Conservation (phyloP, 352 stramenopile species). For the Phytophthora capsici region DNA sequence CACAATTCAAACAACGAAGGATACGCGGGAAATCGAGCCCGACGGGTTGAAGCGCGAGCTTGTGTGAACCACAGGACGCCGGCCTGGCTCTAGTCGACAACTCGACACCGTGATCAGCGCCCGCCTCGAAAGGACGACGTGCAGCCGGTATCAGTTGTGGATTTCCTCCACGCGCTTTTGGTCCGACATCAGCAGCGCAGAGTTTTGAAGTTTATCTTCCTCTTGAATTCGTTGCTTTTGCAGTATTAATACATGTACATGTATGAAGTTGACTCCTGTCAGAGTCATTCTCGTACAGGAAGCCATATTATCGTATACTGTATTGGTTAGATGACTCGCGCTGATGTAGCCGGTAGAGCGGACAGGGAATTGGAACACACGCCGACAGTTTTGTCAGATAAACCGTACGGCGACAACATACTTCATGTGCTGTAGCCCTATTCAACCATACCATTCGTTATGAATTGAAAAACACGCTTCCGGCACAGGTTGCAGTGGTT, state of each 20-base stretch:
- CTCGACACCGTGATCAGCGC: slow-evolving; percentile 4
- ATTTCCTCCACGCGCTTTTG: background rate
- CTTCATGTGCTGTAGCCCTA: too few relatives aligned
- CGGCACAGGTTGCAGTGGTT: slow-evolving; percentile 1
- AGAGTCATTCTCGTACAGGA: too few relatives aligned
- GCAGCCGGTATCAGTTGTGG: slow-evolving; percentile 15
- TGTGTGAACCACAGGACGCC: slow-evolving; percentile 8
- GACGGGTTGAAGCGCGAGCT: background rate
- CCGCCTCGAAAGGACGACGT: slow-evolving; percentile 11
- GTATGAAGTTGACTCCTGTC: too few relatives aligned
- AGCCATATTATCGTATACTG: too few relatives aligned
- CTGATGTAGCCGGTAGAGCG: background rate
- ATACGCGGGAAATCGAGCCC: background rate
- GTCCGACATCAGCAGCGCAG: slow-evolving; percentile 10
- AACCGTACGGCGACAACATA: background rate
- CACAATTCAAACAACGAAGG: background rate
- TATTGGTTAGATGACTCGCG: background rate
- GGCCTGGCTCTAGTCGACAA: slow-evolving; percentile 10
- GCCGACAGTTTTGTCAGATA: background rate
- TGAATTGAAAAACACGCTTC: too few relatives aligned
- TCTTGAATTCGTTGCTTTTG: too few relatives aligned
- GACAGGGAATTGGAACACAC: background rate
- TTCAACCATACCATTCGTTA: too few relatives aligned
- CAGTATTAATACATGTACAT: too few relatives aligned
- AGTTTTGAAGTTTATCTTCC: background rate